Evolutionary conservation across 2,329 filamentous ascomycete species (phyloP), one percentile per base, ranked within the genome.

Genomic region (Penicillium sp.): DNA sequence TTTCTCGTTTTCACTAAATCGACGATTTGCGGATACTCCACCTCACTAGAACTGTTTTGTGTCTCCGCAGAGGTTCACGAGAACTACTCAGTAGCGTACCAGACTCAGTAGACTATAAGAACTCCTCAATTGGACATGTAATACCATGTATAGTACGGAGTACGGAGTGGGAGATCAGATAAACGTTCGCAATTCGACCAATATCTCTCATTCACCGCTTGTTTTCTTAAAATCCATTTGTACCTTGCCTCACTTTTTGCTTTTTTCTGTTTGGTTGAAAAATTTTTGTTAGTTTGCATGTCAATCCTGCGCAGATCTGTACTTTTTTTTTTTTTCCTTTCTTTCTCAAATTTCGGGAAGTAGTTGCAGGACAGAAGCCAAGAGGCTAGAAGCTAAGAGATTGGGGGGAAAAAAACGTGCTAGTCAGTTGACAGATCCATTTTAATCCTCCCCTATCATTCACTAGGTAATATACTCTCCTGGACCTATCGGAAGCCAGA

Each of bases 1-100:
- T 38, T 38, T 51, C 47, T 57, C 55, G 38, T 52, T 60, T 57
- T 49, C 56, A 57, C 62, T 60, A 60, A 62, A 65, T 66, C 63
- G 63, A 50, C 58, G 60, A 65, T 61, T 59, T 62, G 57, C 50
- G 59, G 48, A 47, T 54, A 49, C 62, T 65, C 64, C 62, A 65
- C 64, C 55, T 50, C 22, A 44, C 34, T 37, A 40, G 38, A 37
- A 24, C 42, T 44, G 5, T 31, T 44, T 35, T 26, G 6, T 14
- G 18, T 55, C 51, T 53, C 50, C 50, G 60, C 43, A 50, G 40
- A 58, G 58, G 39, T 60, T 57, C 50, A 56, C 47, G 11, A 34
- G 42, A 46, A 48, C 24, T 18, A 29, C 24, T 29, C 7, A n/a
- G 32, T 50, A 46, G 38, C 16, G 22, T 53, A 42, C 20, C 18